A percentile compares a stretch with the other conserved stretches of the same genome.
Conservation (phyloP, 2,329 filamentous ascomycete species). For the Hypomyces rosellus region DNA sequence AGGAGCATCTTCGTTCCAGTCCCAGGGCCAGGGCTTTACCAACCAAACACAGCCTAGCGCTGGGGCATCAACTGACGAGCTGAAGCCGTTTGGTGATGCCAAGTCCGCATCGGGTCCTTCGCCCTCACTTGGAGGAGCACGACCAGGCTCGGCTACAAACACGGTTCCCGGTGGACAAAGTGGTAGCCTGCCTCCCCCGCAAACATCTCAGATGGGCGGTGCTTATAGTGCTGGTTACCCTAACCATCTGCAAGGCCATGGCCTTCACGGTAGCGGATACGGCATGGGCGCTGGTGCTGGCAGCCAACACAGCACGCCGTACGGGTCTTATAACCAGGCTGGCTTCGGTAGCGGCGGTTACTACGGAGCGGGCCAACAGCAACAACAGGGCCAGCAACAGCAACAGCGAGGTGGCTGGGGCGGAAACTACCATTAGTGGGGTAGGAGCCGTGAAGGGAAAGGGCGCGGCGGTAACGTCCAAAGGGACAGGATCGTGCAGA, state of each 20-base stretch:
- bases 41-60: constrained; percentile 41
- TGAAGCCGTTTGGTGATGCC: constrained; percentile 54
- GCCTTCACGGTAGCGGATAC: constrained; percentile 50
- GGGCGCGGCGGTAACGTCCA: constrained; percentile 12
- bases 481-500: constrained; percentile 1
- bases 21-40: constrained; percentile 49
- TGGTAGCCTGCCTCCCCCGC: constrained; percentile 48
- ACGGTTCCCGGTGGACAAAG: constrained; percentile 42
- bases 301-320: constrained; percentile 49
- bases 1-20: constrained; percentile 47
- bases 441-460: constrained; percentile 25
- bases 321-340: constrained; percentile 46
- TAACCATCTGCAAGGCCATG: constrained; percentile 47
- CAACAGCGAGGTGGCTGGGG: constrained; percentile 49
- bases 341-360: constrained; percentile 43
- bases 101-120: constrained; percentile 51
- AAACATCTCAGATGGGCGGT: constrained; percentile 48
- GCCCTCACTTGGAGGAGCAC: constrained; percentile 48
- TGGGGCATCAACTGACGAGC: constrained; percentile 41
- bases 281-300: constrained; percentile 46
- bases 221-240: constrained; percentile 47
- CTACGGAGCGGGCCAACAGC: constrained; percentile 36
- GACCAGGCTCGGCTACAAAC: constrained; percentile 54
- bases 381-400: constrained; percentile 31
- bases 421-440: constrained; percentile 50